phyloP scores from a whole-genome alignment of 306 rosid species.

The Biancaea sappan region DNA sequence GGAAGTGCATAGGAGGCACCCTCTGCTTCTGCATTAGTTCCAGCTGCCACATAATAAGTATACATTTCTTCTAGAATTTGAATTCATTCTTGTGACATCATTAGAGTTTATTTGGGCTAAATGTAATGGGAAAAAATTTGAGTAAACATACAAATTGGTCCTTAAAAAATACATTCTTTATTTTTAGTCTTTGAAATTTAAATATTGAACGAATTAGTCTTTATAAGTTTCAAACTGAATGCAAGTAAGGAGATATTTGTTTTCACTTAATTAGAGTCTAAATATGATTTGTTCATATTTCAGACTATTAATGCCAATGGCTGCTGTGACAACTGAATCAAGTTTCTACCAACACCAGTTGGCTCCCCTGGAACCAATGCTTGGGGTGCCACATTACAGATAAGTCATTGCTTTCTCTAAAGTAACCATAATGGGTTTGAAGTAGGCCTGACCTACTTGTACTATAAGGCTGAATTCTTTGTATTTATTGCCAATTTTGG shows the following conservation, averaged over 20 bases:
- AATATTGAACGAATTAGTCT: too few species aligned
- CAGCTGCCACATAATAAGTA: neutral
- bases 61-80: neutral
- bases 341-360: conserved; percentile 72
- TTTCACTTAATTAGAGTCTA: too few species aligned
- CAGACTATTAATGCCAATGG: too few species aligned
- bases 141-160: too few species aligned
- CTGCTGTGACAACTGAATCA: conserved; percentile 83
- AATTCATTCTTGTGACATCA: neutral
- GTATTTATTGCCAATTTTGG: too few species aligned
- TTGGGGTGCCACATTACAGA: conserved; percentile 75
- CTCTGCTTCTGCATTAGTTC: neutral
- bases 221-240: too few species aligned
- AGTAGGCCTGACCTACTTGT: conserved; percentile 9
- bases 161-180: too few species aligned
- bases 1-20: neutral
- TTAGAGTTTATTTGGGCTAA: neutral
- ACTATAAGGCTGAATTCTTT: neutral
- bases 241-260: too few species aligned
- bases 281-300: too few species aligned
- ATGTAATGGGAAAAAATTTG: too few species aligned
- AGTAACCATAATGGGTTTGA: neutral
- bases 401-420: conserved; percentile 29
- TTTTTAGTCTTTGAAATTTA: too few species aligned
- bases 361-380: conserved; percentile 71